A percentile compares a stretch with the other conserved stretches of the same genome.
phyloP scores from a whole-genome alignment of 164 flowering plant genomes.

The Tetracentron sinense region DNA sequence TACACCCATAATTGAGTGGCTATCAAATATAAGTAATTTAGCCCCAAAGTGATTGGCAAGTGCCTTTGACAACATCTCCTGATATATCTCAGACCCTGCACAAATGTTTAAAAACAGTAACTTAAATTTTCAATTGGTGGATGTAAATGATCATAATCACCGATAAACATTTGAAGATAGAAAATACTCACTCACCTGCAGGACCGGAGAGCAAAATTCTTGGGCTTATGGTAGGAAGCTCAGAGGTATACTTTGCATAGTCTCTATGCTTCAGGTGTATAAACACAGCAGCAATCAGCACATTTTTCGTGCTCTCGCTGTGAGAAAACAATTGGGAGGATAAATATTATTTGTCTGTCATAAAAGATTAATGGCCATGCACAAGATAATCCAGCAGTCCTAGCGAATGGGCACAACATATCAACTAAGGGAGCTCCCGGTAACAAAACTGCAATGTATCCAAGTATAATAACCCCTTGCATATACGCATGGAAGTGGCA shows the following conservation, averaged over 20 bases:
- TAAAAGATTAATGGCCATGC: neutral
- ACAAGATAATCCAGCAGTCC: neutral
- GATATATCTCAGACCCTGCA: conserved; percentile 89
- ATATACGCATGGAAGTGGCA: neutral
- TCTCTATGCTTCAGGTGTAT: conserved; percentile 75
- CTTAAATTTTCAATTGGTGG: neutral
- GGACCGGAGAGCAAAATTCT: conserved; percentile 88
- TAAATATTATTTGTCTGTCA: neutral
- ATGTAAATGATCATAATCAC: neutral
- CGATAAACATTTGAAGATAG: neutral
- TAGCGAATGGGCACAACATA: neutral
- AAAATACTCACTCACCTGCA: conserved; percentile 40
- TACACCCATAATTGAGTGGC: conserved; percentile 73
- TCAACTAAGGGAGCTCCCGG: neutral
- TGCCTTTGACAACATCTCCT: conserved; percentile 87
- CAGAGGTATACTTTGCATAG: conserved; percentile 65
- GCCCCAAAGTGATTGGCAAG: conserved; percentile 81
- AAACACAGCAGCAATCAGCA: conserved; percentile 64
- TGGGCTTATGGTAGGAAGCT: conserved; percentile 74
- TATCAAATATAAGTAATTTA: conserved; percentile 81
- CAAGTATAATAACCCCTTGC: neutral
- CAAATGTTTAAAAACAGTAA: conserved; percentile 7
- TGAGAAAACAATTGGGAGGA: conserved; percentile 10
- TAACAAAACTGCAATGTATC: neutral
- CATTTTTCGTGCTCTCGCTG: conserved; percentile 85